These are phyloP conservation scores for Intubia oerlemansii DNA, from an alignment of 2,329 filamentous ascomycete genomes.

Conservation along the genomic window DNA sequence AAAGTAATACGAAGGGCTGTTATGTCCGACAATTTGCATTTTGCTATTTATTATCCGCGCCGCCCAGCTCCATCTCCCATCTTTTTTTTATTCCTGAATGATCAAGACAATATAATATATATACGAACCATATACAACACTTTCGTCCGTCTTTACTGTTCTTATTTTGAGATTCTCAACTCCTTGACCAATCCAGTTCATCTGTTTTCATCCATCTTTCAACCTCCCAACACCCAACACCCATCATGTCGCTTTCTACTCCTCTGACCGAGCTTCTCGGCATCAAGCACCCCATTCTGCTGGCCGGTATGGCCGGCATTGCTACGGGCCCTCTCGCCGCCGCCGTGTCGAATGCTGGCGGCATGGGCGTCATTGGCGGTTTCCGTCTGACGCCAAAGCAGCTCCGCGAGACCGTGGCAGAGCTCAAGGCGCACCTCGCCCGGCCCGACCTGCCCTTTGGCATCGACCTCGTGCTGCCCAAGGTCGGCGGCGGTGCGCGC, in stretches of 20 bases:
- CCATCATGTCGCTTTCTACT: slow-evolving; percentile 43
- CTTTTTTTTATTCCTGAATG: too few species aligned
- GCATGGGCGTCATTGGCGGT: slow-evolving; percentile 55
- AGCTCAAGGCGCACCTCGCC: slow-evolving; percentile 56
- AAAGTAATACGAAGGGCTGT: too few species aligned
- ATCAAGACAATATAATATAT: too few species aligned
- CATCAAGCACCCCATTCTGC: slow-evolving; percentile 74
- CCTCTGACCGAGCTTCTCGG: slow-evolving; percentile 59
- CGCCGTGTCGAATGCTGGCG: slow-evolving; percentile 74
- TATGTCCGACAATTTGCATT: too few species aligned
- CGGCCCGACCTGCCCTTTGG: slow-evolving; percentile 61
- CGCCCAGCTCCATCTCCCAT: too few species aligned
- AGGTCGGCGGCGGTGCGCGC: slow-evolving; percentile 64
- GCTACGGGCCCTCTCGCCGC: slow-evolving; percentile 61
- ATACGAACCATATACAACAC: background rate
- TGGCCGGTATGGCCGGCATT: slow-evolving; percentile 84
- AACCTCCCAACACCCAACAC: background rate
- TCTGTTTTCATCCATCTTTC: background rate
- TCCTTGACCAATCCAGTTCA: background rate
- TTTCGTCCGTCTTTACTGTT: background rate
- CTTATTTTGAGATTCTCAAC: background rate
- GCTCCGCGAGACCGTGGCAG: slow-evolving; percentile 60
- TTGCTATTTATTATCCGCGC: too few species aligned
- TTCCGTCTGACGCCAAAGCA: slow-evolving; percentile 53
- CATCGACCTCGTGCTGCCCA: slow-evolving; percentile 76